Conservation (phyloP, 331 rosid species). For the Quercus lobata region DNA sequence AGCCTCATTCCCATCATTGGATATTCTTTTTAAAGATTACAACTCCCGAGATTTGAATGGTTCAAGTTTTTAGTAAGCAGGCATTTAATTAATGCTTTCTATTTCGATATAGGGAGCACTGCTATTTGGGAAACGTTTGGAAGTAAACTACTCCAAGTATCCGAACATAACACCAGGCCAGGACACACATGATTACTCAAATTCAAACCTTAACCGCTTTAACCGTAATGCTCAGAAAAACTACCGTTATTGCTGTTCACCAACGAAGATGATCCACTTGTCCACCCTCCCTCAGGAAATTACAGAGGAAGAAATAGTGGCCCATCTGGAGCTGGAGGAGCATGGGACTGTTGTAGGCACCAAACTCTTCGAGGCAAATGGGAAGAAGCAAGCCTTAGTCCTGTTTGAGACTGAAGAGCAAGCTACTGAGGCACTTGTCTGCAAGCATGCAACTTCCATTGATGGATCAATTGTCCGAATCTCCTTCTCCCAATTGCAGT, state of each 20-base stretch:
- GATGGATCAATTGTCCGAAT: conserved; percentile 77
- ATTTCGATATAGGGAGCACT: conserved; percentile 58
- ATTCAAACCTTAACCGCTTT: conserved; percentile 94
- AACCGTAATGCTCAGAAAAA: conserved; percentile 95
- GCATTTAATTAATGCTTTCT: not conserved
- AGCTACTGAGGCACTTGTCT: conserved; percentile 95
- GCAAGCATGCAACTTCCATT: conserved; percentile 83
- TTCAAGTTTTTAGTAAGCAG: not conserved
- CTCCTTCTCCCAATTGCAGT: conserved; percentile 92
- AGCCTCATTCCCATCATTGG: not conserved
- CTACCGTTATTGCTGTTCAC: conserved; percentile 97
- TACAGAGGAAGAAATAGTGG: conserved; percentile 73
- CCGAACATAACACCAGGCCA: conserved; percentile 85
- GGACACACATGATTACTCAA: conserved; percentile 77
- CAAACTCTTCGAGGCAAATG: conserved; percentile 92
- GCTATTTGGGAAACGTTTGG: conserved; percentile 86
- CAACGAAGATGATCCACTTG: conserved; percentile 86
- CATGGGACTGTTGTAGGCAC: conserved; percentile 66
- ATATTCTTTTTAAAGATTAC: not conserved
- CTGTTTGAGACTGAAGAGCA: conserved; percentile 91
- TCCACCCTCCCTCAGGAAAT: conserved; percentile 89
- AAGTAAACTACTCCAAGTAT: conserved; percentile 92
- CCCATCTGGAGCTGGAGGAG: conserved; percentile 71
- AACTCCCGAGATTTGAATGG: not conserved
- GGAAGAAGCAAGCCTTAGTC: conserved; percentile 86